A percentile compares a stretch with the other conserved stretches of the same genome.
Evolutionary conservation across 2,329 filamentous ascomycete genomes (phyloP).

Genomic region (Eurotiales sp.): DNA sequence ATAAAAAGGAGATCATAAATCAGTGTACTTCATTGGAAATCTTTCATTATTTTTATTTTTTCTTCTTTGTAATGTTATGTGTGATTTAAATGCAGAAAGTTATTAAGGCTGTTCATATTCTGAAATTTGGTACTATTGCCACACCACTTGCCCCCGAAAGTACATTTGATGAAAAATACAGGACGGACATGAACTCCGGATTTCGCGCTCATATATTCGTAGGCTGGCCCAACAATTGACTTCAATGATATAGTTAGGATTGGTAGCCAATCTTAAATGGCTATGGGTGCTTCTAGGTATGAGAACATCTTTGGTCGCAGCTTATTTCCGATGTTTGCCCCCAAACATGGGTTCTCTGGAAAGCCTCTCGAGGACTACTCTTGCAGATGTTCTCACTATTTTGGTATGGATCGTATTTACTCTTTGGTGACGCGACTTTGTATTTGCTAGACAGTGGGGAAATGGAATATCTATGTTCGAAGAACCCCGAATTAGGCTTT

Average conservation of each 20-base stretch:
- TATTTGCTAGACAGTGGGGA: slow-evolving; percentile 1
- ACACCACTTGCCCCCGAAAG: slow-evolving; percentile 8
- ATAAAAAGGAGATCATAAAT: neutral
- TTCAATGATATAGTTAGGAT: slow-evolving; percentile 5
- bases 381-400: slow-evolving; percentile 10
- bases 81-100: neutral
- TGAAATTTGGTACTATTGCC: slow-evolving; percentile 2
- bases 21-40: neutral
- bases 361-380: neutral
- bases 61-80: no score
- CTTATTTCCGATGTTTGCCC: slow-evolving; percentile 15
- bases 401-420: slow-evolving; percentile 1
- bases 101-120: neutral
- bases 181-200: slow-evolving; percentile 11
- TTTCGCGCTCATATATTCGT: neutral
- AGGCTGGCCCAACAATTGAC: slow-evolving; percentile 15
- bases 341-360: slow-evolving; percentile 8
- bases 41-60: neutral
- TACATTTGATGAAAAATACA: neutral
- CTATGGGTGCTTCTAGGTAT: neutral
- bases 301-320: slow-evolving; percentile 15
- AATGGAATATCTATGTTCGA: slow-evolving; percentile 2
- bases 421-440: slow-evolving; percentile 10
- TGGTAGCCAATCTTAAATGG: neutral
- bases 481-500: neutral